A percentile compares a stretch with the other conserved stretches of the same genome.
Conservation (phyloP, 164 flowering plant species). For the Annona squamosa region DNA sequence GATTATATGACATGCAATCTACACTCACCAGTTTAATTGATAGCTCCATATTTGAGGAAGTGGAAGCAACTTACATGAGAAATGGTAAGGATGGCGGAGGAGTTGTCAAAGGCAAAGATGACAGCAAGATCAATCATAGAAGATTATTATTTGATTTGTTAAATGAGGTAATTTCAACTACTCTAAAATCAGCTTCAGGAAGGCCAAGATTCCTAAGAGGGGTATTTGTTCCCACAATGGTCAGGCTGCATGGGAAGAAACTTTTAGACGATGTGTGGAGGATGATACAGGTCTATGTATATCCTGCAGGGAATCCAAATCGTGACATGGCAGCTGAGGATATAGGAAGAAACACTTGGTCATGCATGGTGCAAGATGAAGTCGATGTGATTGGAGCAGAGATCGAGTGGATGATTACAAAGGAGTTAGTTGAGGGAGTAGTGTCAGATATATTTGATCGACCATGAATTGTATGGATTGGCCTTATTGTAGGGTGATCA, state of each 20-base stretch:
- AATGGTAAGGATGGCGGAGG: constrained; percentile 20
- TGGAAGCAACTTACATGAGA: constrained; percentile 50
- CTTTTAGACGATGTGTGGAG: constrained; percentile 52
- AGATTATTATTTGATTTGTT: constrained; percentile 57
- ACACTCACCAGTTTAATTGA: constrained; percentile 43
- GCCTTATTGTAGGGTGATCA: background rate
- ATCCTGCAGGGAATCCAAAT: constrained; percentile 33
- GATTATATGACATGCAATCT: constrained; percentile 47
- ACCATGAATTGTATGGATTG: background rate
- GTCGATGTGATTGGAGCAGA: constrained; percentile 40
- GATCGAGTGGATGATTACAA: constrained; percentile 44
- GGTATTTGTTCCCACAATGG: constrained; percentile 15
- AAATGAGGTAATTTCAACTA: constrained; percentile 50
- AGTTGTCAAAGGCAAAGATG: constrained; percentile 18
- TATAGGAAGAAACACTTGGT: constrained; percentile 43
- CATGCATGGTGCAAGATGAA: constrained; percentile 36
- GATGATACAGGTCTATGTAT: constrained; percentile 30
- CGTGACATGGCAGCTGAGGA: constrained; percentile 41
- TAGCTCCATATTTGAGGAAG: constrained; percentile 53
- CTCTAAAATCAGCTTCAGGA: constrained; percentile 38
- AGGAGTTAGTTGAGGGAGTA: constrained; percentile 57
- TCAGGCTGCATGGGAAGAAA: constrained; percentile 39
- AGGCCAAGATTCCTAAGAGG: constrained; percentile 38
- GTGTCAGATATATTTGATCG: constrained; percentile 34
- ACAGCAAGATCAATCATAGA: constrained; percentile 37